Base-by-base conservation (phyloP, 2,329 filamentous ascomycete genomes). In the Fusarium sp. region DNA sequence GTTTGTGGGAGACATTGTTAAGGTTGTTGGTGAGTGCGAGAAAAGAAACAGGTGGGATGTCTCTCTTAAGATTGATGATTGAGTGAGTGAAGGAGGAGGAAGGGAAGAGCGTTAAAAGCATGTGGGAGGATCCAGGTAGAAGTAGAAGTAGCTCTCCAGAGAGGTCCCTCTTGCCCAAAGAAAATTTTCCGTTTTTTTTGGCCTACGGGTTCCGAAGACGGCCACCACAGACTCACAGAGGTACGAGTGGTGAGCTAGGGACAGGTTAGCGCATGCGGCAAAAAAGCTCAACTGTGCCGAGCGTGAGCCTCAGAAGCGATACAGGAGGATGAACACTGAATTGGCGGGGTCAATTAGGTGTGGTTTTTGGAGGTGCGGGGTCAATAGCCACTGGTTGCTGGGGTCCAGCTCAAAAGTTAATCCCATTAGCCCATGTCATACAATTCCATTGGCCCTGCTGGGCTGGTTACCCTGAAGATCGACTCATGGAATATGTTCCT, bases 1-100 rank as follows among this genome's bases (percentile, higher is more conserved):
- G 77, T 81, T 82, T 78, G 79, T 80, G 72, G 82, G 70, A 79
- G 83, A 79, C 84, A 86, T 86, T 80, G 73, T 81, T 39, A 61
- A 77, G 75, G 62, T 76, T 66, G 45, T 55, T 66, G 70, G 63
- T 71, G 45, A 52, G 66, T 45, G 49, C 60, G 52, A 56, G 58
- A 56, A 48, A 51, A 57, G 54, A 61, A 47, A 47, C 66, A 69
- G 26, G 22, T 48, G 31, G 38, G 51, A 63, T 65, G 52, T 74
- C 72, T 55, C 67, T 74, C 58, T 58, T 39, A 22, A 54, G 39
- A 35, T 70, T 51, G 36, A 54, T 68, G 63, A 44, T 38, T 63
- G 56, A 62, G 56, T 69, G 57, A 48, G 51, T 65, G 60, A 57
- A 45, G 63, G 57, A 49, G 62, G 68, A 61, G 44, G 58, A 57